Evolutionary conservation across 371 early-diverging fungal species (phyloP), one percentile per base, ranked within the genome.

Genomic region (Umbelopsis sp.): DNA sequence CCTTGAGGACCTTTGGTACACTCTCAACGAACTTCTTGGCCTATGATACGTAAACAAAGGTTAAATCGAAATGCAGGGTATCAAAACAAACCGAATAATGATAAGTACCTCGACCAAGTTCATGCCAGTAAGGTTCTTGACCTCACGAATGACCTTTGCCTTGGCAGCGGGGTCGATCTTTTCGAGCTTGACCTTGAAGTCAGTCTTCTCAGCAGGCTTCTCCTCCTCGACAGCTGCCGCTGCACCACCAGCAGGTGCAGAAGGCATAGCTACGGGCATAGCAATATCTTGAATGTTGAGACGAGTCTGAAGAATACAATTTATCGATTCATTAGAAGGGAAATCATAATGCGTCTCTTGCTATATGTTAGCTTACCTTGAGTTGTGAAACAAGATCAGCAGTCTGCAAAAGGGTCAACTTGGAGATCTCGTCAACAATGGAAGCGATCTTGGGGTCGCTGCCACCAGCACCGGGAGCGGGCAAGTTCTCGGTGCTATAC

Each of bases 1-100:
- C 96, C 85, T 93, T 93, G 75, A 98, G 87, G 65, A 95, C 92
- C 87, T 98, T 97, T 75, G 99, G 99, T 66, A 92, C 97, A 68
- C 93, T 86, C 80, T 98, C 99, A 25, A 98, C 98, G 81, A 98
- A 98, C 89, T 97, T 98, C 90, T 98, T 98, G 74, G 99, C 99
- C 85, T 85, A 75, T 46, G 12, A 41, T 10, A 41, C 41, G 12
- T 12, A 41, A 10, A 12, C 41, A 41, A 41, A 29, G 1, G 41
- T 41, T 41, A 41, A 41, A 41, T 7, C 10, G 22, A 41, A 7
- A 12, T 41, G 41, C 12, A 10, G 12, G 12, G 12, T 10, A 10
- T 41, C 41, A 41, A 41, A 41, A 41, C 41, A 41, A 41, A 41
- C 7, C 57, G 29, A 14, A 68, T 35, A 2, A 48, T 16, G 68